These are phyloP conservation scores for Apium graveolens DNA, from an alignment of 129 eudicot species.

Conservation along the genomic window DNA sequence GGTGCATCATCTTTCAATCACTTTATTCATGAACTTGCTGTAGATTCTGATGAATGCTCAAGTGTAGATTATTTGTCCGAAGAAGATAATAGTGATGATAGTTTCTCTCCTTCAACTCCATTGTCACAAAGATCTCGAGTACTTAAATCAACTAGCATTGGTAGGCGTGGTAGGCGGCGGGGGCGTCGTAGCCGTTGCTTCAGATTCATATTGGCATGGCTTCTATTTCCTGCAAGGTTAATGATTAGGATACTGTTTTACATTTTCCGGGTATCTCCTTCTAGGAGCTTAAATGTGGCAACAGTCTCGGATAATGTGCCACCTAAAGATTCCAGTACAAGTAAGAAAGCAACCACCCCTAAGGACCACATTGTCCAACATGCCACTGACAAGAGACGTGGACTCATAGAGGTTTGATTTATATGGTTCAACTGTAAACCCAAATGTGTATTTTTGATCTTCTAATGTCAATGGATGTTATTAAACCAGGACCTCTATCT, in stretches of 20 bases:
- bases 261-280: constrained; percentile 28
- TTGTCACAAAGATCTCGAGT: constrained; percentile 42
- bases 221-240: constrained; percentile 53
- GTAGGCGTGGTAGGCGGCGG: constrained; percentile 38
- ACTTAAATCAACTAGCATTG: constrained; percentile 50
- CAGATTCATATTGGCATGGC: constrained; percentile 43
- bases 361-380: constrained; percentile 70
- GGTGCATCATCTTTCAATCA: constrained; percentile 94
- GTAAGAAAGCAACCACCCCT: constrained; percentile 30
- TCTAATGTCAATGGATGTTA: background rate
- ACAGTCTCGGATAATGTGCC: constrained; percentile 8
- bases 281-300: constrained; percentile 27
- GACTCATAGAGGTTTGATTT: constrained; percentile 73
- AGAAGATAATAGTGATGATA: constrained; percentile 58
- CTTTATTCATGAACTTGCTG: constrained; percentile 69
- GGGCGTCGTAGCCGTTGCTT: constrained; percentile 37
- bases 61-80: constrained; percentile 57
- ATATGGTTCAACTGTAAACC: background rate
- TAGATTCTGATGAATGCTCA: constrained; percentile 63
- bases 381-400: constrained; percentile 94
- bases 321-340: constrained; percentile 19
- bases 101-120: constrained; percentile 46
- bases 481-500: constrained; percentile 70
- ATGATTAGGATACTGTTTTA: constrained; percentile 50
- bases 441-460: background rate